phyloP scores from a whole-genome alignment of 352 stramenopile genomes.

The Globisporangium iwayamae region DNA sequence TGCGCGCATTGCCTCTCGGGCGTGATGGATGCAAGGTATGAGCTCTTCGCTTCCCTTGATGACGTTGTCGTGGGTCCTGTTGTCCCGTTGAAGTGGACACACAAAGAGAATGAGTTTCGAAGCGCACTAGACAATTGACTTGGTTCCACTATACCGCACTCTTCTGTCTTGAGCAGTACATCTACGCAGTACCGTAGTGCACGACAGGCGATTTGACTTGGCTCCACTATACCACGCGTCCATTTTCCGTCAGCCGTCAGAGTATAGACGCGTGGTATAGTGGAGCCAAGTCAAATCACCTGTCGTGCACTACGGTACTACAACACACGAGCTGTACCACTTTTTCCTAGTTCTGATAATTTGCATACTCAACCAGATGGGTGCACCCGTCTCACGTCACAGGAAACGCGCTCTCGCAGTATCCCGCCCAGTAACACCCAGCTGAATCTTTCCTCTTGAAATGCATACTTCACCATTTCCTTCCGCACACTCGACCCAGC shows the following conservation, averaged over 20 bases:
- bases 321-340: no score
- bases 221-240: no score
- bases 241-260: no score
- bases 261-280: no score
- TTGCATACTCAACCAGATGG: slow-evolving; percentile 10
- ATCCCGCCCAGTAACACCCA: neutral
- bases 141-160: no score
- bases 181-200: no score
- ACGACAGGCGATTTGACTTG: no score
- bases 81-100: neutral
- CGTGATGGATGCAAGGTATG: neutral
- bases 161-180: no score
- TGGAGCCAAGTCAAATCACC: no score
- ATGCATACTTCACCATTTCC: neutral
- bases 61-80: neutral
- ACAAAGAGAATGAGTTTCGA: neutral
- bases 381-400: neutral
- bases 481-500: neutral
- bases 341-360: neutral
- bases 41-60: no score
- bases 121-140: no score
- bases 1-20: neutral
- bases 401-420: neutral
- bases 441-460: neutral
- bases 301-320: no score